Percentiles rank a stretch among this genome's conserved stretches.
phyloP scores from a whole-genome alignment of 2,329 filamentous ascomycete species.

The Aspergillus novoparasiticus region DNA sequence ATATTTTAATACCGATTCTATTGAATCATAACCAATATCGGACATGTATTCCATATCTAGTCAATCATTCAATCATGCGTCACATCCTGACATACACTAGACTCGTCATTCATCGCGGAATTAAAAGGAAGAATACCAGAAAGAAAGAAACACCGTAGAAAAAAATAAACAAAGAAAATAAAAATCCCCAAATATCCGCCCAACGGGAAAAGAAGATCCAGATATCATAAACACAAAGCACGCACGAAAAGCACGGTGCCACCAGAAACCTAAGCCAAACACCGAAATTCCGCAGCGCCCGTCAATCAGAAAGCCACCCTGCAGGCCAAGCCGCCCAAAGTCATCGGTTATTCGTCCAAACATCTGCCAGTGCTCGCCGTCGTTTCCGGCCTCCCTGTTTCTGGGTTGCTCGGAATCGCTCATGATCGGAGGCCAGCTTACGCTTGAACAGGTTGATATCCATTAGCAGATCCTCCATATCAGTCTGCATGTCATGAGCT shows the following conservation, averaged over 20 bases:
- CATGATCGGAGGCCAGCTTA: slow-evolving; percentile 78
- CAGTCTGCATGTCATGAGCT: slow-evolving; percentile 71
- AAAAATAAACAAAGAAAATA: background rate
- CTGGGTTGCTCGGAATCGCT: slow-evolving; percentile 39
- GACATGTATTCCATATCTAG: background rate
- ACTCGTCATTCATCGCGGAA: slow-evolving; percentile 17
- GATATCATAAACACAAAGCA: background rate
- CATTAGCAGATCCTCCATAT: slow-evolving; percentile 79
- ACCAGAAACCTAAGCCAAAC: slow-evolving; percentile 2
- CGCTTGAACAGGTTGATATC: slow-evolving; percentile 79
- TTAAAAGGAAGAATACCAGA: slow-evolving; percentile 4
- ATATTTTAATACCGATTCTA: background rate
- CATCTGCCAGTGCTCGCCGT: slow-evolving; percentile 34
- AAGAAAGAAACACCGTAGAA: slow-evolving; percentile 3
- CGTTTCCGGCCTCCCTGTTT: slow-evolving; percentile 27
- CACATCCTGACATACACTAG: slow-evolving; percentile 16
- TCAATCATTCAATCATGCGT: slow-evolving; percentile 8
- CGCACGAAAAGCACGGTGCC: background rate
- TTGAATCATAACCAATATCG: background rate
- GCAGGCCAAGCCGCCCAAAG: background rate
- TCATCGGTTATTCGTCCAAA: slow-evolving; percentile 32
- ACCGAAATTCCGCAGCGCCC: slow-evolving; percentile 2
- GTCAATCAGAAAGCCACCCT: slow-evolving; percentile 9
- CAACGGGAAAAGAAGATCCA: slow-evolving; percentile 5
- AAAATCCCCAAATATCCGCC: slow-evolving; percentile 4